phyloP scores from a whole-genome alignment of 306 rosid genomes.

The Lathyrus sativus region DNA sequence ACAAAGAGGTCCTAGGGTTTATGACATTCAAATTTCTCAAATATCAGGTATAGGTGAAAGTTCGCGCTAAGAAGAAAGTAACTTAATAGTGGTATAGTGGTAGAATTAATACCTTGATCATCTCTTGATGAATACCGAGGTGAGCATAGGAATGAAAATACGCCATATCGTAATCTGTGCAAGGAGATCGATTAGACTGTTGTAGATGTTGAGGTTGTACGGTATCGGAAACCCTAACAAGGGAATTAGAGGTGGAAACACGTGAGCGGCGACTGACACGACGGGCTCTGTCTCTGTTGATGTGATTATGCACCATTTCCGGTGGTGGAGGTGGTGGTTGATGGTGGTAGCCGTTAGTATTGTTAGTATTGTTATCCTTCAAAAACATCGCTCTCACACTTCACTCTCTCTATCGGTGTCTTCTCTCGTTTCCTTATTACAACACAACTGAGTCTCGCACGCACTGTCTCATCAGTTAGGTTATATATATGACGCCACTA shows the following conservation, averaged over 20 bases:
- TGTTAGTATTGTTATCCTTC: conserved; percentile 13
- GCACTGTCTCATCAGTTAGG: background rate
- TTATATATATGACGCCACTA: conserved; percentile 4
- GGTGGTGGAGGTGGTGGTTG: conserved; percentile 24
- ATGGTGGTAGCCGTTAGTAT: conserved; percentile 45
- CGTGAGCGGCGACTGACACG: conserved; percentile 71
- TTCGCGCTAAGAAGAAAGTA: background rate
- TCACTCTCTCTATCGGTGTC: too few relatives aligned
- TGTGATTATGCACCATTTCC: conserved; percentile 39
- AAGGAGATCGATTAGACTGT: conserved; percentile 56
- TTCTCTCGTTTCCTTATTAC: background rate
- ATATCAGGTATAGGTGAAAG: too few relatives aligned
- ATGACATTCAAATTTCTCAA: conserved; percentile 25
- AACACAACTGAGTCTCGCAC: background rate
- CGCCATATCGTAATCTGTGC: conserved; percentile 92
- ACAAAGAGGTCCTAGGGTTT: conserved; percentile 12
- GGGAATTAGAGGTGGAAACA: conserved; percentile 31
- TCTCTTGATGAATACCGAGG: conserved; percentile 95
- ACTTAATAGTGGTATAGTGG: background rate
- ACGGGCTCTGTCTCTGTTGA: conserved; percentile 60
- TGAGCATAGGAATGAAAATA: conserved; percentile 93
- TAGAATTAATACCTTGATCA: conserved; percentile 73
- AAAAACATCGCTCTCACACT: conserved; percentile 28
- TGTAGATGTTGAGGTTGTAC: conserved; percentile 39
- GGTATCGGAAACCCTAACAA: conserved; percentile 68